phyloP scores from a whole-genome alignment of 2,329 filamentous ascomycete species.

The Ascocoryne sarcoides region DNA sequence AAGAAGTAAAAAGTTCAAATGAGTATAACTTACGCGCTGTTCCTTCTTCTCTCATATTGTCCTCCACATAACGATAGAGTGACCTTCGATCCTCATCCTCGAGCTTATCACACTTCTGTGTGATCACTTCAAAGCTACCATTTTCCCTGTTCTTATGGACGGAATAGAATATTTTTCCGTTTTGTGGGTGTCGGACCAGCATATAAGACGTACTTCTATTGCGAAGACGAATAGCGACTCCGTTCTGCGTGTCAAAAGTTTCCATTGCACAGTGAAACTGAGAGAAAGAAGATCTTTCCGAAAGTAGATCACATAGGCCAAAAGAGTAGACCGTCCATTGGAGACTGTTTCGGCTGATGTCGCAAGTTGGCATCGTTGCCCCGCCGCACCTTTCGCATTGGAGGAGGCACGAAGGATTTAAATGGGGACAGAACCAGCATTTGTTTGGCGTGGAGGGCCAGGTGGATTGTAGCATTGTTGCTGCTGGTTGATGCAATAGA shows the following conservation, averaged over 20 bases:
- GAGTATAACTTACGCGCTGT: no score
- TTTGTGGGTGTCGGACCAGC: background rate
- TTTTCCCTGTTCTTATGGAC: background rate
- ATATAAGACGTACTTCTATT: background rate
- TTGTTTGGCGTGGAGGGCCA: no score
- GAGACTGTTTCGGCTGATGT: no score
- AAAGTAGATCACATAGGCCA: background rate
- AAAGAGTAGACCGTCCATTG: slow-evolving; percentile 3
- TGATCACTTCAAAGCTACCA: no score
- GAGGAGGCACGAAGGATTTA: no score
- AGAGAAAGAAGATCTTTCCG: background rate
- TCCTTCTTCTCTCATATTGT: no score
- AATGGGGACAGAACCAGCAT: no score
- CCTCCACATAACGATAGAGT: background rate
- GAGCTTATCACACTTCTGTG: background rate
- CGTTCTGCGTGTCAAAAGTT: background rate
- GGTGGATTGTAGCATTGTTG: no score
- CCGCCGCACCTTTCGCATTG: no score
- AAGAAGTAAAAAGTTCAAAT: no score
- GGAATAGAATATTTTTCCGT: background rate
- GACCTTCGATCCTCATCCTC: background rate
- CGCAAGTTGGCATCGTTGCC: no score
- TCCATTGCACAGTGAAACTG: background rate
- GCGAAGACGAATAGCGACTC: background rate
- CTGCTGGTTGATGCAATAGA: no score